Conservation (phyloP, 2,329 filamentous ascomycete genomes). For the Dryadomyces quercivorus region DNA sequence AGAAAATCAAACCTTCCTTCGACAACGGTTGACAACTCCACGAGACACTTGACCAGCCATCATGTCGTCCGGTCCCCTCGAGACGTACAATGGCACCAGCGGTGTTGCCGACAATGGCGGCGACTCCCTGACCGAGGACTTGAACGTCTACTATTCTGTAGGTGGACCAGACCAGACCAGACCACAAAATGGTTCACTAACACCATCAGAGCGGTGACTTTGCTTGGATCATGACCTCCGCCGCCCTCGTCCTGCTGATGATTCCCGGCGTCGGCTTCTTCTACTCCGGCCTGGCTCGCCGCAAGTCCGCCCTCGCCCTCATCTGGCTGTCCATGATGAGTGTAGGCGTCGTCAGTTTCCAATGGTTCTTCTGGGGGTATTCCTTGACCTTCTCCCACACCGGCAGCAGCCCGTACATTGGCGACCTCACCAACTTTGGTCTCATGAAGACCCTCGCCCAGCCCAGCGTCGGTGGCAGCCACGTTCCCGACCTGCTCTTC, state of each 20-base stretch:
- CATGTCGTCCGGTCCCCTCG: conserved; percentile 14
- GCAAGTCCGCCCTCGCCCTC: conserved; percentile 78
- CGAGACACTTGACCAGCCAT: background rate
- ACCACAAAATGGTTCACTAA: too few species aligned
- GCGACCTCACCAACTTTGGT: conserved; percentile 70
- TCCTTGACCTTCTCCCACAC: conserved; percentile 74
- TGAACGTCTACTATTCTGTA: conserved; percentile 64
- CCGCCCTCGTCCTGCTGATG: conserved; percentile 80
- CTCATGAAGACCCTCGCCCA: conserved; percentile 64
- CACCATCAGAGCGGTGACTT: conserved; percentile 59
- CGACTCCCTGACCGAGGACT: conserved; percentile 48
- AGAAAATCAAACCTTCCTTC: too few species aligned
- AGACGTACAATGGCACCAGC: conserved; percentile 36
- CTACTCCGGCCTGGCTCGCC: conserved; percentile 79
- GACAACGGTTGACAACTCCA: too few species aligned
- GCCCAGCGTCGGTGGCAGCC: conserved; percentile 59
- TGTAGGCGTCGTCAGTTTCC: conserved; percentile 67
- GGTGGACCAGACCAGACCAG: too few species aligned
- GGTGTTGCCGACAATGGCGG: conserved; percentile 35
- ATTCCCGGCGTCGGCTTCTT: conserved; percentile 91
- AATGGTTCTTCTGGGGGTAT: conserved; percentile 96
- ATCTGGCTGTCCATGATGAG: conserved; percentile 80
- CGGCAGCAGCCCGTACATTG: conserved; percentile 66
- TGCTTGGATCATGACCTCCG: conserved; percentile 64
- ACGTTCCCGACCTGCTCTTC: conserved; percentile 72